phyloP scores from a whole-genome alignment of 441 rosid genomes.

The Erysimum pusillum region DNA sequence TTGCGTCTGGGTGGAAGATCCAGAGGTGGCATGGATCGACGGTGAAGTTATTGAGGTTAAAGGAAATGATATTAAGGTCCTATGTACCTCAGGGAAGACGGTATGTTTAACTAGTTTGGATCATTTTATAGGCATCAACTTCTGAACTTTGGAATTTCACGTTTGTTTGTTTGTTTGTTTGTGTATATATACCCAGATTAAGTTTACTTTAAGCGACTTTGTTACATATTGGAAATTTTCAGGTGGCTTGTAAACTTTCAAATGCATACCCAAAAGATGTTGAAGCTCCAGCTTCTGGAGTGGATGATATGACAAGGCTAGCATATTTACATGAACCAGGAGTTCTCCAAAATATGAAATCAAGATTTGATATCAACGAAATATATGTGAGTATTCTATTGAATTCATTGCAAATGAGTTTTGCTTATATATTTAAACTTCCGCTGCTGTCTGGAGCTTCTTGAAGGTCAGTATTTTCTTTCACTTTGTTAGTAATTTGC shows the following conservation, averaged over 20 bases:
- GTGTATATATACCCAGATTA: conserved; percentile 15
- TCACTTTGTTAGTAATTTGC: conserved; percentile 23
- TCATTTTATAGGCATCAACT: background rate
- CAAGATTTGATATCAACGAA: conserved; percentile 94
- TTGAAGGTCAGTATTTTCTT: conserved; percentile 19
- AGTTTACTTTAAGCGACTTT: background rate
- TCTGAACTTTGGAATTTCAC: background rate
- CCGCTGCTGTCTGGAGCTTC: background rate
- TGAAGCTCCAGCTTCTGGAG: conserved; percentile 90
- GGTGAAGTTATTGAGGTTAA: conserved; percentile 81
- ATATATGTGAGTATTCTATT: conserved; percentile 73
- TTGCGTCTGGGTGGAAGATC: conserved; percentile 92
- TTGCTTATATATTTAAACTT: background rate
- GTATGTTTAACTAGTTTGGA: conserved; percentile 52
- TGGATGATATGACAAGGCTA: conserved; percentile 98
- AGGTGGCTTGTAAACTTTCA: conserved; percentile 79
- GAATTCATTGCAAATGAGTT: conserved; percentile 24
- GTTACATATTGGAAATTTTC: conserved; percentile 35
- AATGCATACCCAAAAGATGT: conserved; percentile 81
- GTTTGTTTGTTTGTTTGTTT: conserved; percentile 36
- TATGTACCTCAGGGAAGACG: conserved; percentile 83
- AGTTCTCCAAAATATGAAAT: conserved; percentile 87
- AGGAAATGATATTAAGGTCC: conserved; percentile 77
- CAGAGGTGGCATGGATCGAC: conserved; percentile 89
- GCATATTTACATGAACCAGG: conserved; percentile 98